Percentiles rank a stretch among this genome's conserved stretches.
These are phyloP conservation scores for Prunus yedoensis DNA, from an alignment of 331 rosid genomes.

Conservation along the genomic window DNA sequence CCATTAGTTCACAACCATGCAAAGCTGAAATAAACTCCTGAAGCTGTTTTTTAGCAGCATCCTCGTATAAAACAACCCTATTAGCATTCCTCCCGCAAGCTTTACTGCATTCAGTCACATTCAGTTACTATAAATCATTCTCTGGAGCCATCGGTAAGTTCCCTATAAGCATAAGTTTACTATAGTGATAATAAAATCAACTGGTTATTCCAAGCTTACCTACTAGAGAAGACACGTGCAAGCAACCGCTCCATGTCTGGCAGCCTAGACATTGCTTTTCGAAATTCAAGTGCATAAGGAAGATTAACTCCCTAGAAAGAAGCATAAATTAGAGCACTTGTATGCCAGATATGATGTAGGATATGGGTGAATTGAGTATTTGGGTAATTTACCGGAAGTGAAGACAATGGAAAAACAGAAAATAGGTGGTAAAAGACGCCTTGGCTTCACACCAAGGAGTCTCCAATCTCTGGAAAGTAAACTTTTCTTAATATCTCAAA, in stretches of 20 bases:
- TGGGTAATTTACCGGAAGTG: too few species aligned
- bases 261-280: slow-evolving; percentile 61
- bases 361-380: too few species aligned
- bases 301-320: slow-evolving; percentile 71
- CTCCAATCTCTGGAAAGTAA: too few species aligned
- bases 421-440: too few species aligned
- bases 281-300: slow-evolving; percentile 70
- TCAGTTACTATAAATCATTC: slow-evolving; percentile 30
- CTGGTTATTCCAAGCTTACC: slow-evolving; percentile 44
- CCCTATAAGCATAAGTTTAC: slow-evolving; percentile 4
- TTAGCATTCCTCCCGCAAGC: slow-evolving; percentile 85
- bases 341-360: background rate
- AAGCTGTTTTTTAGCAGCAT: slow-evolving; percentile 80
- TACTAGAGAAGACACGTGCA: slow-evolving; percentile 70
- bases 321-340: slow-evolving; percentile 17
- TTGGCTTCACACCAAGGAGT: too few species aligned
- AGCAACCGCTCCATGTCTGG: slow-evolving; percentile 96
- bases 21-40: slow-evolving; percentile 79
- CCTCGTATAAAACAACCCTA: slow-evolving; percentile 87
- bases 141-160: slow-evolving; percentile 14
- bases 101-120: slow-evolving; percentile 54
- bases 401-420: too few species aligned
- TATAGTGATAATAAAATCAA: background rate
- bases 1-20: slow-evolving; percentile 86
- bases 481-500: too few species aligned